These are phyloP conservation scores for Sicyos edulis DNA, from an alignment of 306 rosid genomes.

Conservation along the genomic window DNA sequence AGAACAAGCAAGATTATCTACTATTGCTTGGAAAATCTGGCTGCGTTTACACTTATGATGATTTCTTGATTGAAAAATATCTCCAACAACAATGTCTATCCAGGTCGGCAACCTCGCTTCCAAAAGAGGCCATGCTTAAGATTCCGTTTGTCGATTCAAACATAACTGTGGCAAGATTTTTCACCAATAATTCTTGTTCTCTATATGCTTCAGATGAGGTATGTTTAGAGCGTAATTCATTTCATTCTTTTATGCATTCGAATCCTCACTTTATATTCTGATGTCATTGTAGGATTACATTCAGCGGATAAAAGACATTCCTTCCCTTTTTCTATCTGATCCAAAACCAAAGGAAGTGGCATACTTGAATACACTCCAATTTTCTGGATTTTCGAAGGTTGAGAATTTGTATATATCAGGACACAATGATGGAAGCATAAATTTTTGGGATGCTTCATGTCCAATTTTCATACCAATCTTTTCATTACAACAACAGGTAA, in stretches of 20 bases:
- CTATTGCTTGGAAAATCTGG: conserved; percentile 79
- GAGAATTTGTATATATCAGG: conserved; percentile 77
- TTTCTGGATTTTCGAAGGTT: conserved; percentile 61
- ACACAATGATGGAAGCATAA: conserved; percentile 65
- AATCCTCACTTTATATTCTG: conserved; percentile 16
- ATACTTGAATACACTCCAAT: conserved; percentile 36
- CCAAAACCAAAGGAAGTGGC: conserved; percentile 51
- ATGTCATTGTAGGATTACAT: conserved; percentile 49
- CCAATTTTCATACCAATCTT: conserved; percentile 56
- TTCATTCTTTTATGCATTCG: neutral
- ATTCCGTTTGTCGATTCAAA: conserved; percentile 64
- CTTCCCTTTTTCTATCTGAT: conserved; percentile 50
- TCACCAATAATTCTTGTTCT: conserved; percentile 42
- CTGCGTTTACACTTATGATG: conserved; percentile 57
- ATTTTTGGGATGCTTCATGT: conserved; percentile 79
- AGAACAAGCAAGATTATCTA: conserved; percentile 50
- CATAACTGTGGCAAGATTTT: conserved; percentile 55
- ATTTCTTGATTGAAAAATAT: conserved; percentile 56
- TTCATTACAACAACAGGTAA: conserved; percentile 79
- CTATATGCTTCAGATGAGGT: conserved; percentile 55
- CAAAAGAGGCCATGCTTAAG: conserved; percentile 67
- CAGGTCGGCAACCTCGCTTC: conserved; percentile 49
- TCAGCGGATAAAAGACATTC: conserved; percentile 44
- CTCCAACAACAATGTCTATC: conserved; percentile 74
- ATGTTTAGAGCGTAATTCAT: conserved; percentile 10